Evolutionary conservation across 371 early-diverging fungal genomes (phyloP).

Genomic region (Mucor irregularis): DNA sequence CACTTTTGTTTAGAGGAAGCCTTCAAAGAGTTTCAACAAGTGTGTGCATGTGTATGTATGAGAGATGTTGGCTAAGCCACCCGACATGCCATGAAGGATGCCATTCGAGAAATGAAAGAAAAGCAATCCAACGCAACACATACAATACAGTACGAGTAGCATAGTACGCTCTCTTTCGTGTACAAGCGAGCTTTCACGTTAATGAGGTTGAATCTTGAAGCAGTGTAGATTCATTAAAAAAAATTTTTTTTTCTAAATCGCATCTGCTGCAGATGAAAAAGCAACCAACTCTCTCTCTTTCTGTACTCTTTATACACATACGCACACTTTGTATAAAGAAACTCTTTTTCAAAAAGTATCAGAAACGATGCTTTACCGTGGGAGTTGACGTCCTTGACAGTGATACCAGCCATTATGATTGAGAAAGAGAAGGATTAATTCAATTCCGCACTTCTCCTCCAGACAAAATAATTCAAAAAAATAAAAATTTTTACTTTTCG

Average conservation of each 20-base stretch:
- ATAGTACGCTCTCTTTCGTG: too few relatives aligned
- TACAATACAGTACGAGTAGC: too few relatives aligned
- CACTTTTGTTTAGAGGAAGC: not conserved
- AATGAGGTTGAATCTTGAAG: too few relatives aligned
- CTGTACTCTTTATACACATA: not conserved
- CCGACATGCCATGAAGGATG: too few relatives aligned
- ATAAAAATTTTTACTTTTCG: conserved; percentile 14
- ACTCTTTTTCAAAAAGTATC: too few relatives aligned
- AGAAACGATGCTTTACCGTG: conserved; percentile 54
- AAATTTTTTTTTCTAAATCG: too few relatives aligned
- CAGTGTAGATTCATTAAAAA: too few relatives aligned
- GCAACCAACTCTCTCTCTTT: not conserved
- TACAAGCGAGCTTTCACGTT: too few relatives aligned
- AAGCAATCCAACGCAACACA: too few relatives aligned
- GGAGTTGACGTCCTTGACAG: conserved; percentile 97
- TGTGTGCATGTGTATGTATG: not conserved
- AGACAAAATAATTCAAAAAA: conserved; percentile 3
- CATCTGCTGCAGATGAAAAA: not conserved
- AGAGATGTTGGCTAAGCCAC: conserved; percentile 6
- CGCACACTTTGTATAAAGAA: too few relatives aligned
- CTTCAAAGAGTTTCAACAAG: not conserved
- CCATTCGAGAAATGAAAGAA: too few relatives aligned
- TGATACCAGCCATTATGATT: conserved; percentile 67
- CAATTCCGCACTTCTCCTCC: conserved; percentile 14
- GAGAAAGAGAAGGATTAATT: conserved; percentile 27